Percentiles rank a stretch among this genome's conserved stretches.
These are phyloP conservation scores for Hypoxylon lienhwacheense DNA, from an alignment of 495 filamentous ascomycete species.

Conservation along the genomic window DNA sequence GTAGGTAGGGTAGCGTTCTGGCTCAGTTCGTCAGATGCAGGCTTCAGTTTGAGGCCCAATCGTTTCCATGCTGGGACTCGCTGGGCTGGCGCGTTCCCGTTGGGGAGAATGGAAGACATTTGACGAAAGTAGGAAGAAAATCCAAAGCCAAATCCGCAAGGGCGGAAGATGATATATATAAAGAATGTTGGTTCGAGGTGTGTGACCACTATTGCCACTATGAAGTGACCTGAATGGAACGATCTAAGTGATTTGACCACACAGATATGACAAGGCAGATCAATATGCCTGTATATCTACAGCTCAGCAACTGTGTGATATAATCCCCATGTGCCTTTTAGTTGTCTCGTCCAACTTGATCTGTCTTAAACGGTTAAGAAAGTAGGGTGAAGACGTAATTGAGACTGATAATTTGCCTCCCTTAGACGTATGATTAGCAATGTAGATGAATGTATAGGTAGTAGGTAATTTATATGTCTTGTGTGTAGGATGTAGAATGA, in stretches of 20 bases:
- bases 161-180: slow-evolving; percentile 16
- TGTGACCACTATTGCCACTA: slow-evolving; percentile 10
- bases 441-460: slow-evolving; percentile 2
- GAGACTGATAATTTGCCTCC: slow-evolving; percentile 25
- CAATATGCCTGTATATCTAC: too few species aligned
- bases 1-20: slow-evolving; percentile 35
- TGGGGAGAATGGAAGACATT: slow-evolving; percentile 37
- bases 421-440: slow-evolving; percentile 7
- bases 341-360: slow-evolving; percentile 8
- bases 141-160: slow-evolving; percentile 24
- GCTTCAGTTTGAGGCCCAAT: slow-evolving; percentile 73
- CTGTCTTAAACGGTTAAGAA: too few species aligned
- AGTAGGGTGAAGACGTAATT: slow-evolving; percentile 8
- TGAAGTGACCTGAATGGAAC: not conserved
- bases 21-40: slow-evolving; percentile 48
- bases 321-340: slow-evolving; percentile 24
- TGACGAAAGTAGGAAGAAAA: slow-evolving; percentile 35
- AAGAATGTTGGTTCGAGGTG: slow-evolving; percentile 6
- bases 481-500: slow-evolving; percentile 9
- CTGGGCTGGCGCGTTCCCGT: slow-evolving; percentile 40
- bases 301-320: slow-evolving; percentile 18
- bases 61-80: slow-evolving; percentile 76
- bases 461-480: too few species aligned
- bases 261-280: slow-evolving; percentile 6
- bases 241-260: not conserved